Conservation (phyloP, 2,329 filamentous ascomycete genomes). For the Penicillium sp. region DNA sequence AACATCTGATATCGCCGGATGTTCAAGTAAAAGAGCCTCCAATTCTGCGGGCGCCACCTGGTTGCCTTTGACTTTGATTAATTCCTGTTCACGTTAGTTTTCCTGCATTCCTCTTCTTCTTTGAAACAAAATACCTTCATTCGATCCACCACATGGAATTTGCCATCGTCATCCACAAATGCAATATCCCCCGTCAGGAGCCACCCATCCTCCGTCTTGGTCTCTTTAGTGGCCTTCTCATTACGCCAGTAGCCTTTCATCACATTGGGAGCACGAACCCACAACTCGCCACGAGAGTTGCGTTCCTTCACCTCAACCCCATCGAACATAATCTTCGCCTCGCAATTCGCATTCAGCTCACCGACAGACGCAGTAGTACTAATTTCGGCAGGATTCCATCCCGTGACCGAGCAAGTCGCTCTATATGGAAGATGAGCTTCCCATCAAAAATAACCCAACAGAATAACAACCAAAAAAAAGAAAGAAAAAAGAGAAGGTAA, state of each 20-base stretch:
- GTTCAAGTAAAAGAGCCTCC: conserved; percentile 56
- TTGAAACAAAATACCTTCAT: conserved; percentile 55
- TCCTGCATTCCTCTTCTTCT: neutral
- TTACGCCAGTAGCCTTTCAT: conserved; percentile 77
- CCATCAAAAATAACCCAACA: neutral
- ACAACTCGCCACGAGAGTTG: conserved; percentile 66
- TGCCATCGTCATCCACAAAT: conserved; percentile 55
- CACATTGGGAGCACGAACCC: conserved; percentile 68
- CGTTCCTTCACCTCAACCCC: conserved; percentile 48
- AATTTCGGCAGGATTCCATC: conserved; percentile 57
- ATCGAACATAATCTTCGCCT: conserved; percentile 62
- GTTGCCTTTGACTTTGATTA: conserved; percentile 62
- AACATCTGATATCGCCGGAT: conserved; percentile 59
- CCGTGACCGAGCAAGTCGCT: conserved; percentile 65
- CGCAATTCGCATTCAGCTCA: conserved; percentile 64
- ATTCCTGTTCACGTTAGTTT: conserved; percentile 41
- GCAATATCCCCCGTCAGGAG: conserved; percentile 70
- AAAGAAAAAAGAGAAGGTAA: neutral
- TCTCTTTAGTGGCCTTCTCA: conserved; percentile 62
- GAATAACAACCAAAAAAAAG: too few relatives aligned
- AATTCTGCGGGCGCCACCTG: conserved; percentile 62
- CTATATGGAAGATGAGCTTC: conserved; percentile 23
- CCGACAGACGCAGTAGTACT: conserved; percentile 54
- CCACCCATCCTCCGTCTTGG: conserved; percentile 63
- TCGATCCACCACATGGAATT: conserved; percentile 68